Evolutionary conservation across 352 stramenopile genomes (phyloP).

Genomic region (Phytophthora tentaculata): DNA sequence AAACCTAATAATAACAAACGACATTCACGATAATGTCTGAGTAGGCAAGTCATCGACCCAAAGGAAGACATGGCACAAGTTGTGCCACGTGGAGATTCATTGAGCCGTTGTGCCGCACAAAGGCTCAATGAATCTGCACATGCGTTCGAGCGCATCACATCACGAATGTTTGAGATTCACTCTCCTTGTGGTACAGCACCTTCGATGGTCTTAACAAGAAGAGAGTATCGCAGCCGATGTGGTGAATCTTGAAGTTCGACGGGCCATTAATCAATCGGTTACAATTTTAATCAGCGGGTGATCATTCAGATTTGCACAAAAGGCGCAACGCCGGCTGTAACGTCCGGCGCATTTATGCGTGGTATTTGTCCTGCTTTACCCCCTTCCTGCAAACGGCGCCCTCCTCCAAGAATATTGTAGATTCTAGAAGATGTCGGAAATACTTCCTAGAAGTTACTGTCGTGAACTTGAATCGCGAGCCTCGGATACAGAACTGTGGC

Average conservation of each 20-base stretch:
- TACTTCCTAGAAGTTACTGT: slow-evolving; percentile 3
- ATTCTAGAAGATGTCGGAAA: background rate
- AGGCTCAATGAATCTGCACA: background rate
- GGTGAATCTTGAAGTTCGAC: background rate
- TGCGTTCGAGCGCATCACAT: background rate
- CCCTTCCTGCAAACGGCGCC: background rate
- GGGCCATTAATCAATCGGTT: background rate
- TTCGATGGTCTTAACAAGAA: background rate
- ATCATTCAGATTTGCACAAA: background rate
- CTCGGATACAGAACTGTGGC: background rate
- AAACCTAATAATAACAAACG: too few species aligned
- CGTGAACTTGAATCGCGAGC: slow-evolving; percentile 2
- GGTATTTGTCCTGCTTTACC: slow-evolving; percentile 1
- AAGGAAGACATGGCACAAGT: too few species aligned
- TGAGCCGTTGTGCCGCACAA: too few species aligned
- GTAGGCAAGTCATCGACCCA: background rate
- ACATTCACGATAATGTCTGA: background rate
- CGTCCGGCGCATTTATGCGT: background rate
- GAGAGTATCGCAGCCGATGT: background rate
- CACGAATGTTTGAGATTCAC: background rate
- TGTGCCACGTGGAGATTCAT: too few species aligned
- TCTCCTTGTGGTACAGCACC: background rate
- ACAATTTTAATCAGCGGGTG: background rate
- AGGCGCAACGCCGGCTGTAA: background rate
- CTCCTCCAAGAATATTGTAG: background rate